phyloP scores from a whole-genome alignment of 2,329 filamentous ascomycete species.

The Xylaria digitata region DNA sequence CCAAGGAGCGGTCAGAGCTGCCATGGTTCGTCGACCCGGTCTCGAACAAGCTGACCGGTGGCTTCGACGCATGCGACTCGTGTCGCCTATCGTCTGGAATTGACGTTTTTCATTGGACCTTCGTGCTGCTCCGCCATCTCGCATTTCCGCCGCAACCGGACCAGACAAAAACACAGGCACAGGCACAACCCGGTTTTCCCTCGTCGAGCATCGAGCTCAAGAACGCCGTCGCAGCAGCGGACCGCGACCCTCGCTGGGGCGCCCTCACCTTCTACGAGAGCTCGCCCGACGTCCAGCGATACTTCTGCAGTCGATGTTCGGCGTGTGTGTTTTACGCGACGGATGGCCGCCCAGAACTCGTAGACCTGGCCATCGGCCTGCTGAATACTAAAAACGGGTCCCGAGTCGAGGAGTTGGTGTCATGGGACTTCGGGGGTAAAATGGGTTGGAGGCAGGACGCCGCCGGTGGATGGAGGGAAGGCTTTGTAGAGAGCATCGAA shows the following conservation, averaged over 20 bases:
- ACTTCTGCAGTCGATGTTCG: slow-evolving; percentile 62
- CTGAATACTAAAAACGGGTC: slow-evolving; percentile 58
- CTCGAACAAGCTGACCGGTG: slow-evolving; percentile 54
- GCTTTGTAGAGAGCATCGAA: slow-evolving; percentile 48
- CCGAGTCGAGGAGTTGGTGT: slow-evolving; percentile 57
- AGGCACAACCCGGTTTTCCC: slow-evolving; percentile 48
- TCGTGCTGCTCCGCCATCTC: slow-evolving; percentile 54
- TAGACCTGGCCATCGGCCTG: slow-evolving; percentile 60
- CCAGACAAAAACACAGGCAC: neutral
- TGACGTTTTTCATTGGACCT: slow-evolving; percentile 61
- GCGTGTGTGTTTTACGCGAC: slow-evolving; percentile 59
- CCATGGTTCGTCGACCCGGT: slow-evolving; percentile 58
- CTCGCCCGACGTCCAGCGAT: slow-evolving; percentile 58
- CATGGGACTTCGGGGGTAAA: slow-evolving; percentile 56
- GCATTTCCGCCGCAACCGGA: slow-evolving; percentile 43
- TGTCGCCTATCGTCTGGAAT: slow-evolving; percentile 57
- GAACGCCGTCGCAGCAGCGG: slow-evolving; percentile 46
- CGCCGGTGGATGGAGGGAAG: slow-evolving; percentile 56
- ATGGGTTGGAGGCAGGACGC: slow-evolving; percentile 51
- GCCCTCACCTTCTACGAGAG: slow-evolving; percentile 58
- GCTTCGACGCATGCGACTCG: slow-evolving; percentile 60
- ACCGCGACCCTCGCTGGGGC: slow-evolving; percentile 54
- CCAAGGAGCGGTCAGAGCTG: slow-evolving; percentile 47
- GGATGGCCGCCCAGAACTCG: slow-evolving; percentile 52
- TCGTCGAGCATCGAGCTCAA: slow-evolving; percentile 49